phyloP scores from a whole-genome alignment of 306 rosid genomes.

The Vigna mungo region DNA sequence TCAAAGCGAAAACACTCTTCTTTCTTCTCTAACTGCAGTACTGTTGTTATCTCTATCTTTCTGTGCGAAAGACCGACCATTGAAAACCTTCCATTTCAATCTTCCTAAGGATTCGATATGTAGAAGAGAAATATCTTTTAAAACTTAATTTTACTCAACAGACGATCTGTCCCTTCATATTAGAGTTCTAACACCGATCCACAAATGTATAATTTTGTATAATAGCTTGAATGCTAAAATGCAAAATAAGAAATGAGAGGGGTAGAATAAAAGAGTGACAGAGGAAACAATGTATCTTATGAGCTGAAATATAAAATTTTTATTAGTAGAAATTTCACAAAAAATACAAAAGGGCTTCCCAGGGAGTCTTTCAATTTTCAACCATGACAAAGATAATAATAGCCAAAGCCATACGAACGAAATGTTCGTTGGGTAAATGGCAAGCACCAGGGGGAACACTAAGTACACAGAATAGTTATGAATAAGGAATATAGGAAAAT shows the following conservation, averaged over 20 bases:
- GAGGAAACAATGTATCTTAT: not conserved
- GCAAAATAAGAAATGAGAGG: not conserved
- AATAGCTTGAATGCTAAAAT: not conserved
- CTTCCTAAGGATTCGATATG: not conserved
- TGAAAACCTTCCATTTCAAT: not conserved
- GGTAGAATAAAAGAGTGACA: not conserved
- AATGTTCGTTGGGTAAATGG: conserved; percentile 21
- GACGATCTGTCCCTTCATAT: not conserved
- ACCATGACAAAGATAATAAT: not conserved
- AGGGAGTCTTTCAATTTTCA: conserved; percentile 31
- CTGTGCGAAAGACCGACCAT: not conserved
- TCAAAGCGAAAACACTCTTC: not conserved
- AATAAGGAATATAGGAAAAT: conserved; percentile 4
- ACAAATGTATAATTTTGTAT: not conserved
- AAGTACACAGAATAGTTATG: not conserved
- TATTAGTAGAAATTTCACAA: conserved; percentile 24
- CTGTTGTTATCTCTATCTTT: not conserved
- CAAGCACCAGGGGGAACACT: not conserved
- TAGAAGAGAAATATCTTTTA: not conserved
- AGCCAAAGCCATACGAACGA: not conserved
- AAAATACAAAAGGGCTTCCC: not conserved
- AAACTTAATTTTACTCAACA: not conserved
- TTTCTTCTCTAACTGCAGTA: not conserved
- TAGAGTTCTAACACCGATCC: not conserved
- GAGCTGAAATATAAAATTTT: conserved; percentile 16